A percentile compares a stretch with the other conserved stretches of the same genome.
phyloP scores from a whole-genome alignment of 306 rosid species.

The Clitoria ternatea region DNA sequence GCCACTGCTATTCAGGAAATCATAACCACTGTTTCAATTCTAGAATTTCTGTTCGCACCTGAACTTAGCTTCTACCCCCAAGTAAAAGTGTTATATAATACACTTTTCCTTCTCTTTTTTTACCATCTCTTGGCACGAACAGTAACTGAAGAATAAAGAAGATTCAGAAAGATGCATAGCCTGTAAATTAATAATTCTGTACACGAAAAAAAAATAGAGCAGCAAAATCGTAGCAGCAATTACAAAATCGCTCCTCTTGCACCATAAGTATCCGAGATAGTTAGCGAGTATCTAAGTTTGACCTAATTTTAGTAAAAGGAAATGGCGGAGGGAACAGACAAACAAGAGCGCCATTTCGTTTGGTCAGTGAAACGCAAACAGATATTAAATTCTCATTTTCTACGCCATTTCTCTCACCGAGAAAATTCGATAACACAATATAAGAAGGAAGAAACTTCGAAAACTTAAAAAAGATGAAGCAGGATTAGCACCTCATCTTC shows the following conservation, averaged over 20 bases:
- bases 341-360: conserved; percentile 19
- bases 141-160: not conserved
- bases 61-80: not conserved
- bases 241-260: not conserved
- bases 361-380: conserved; percentile 1
- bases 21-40: conserved; percentile 3
- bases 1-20: not conserved
- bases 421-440: not conserved
- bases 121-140: not conserved
- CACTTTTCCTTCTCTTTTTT: not conserved
- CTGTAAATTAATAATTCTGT: not conserved
- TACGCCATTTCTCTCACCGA: not conserved
- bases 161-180: not conserved
- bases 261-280: not conserved
- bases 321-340: not conserved
- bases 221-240: not conserved
- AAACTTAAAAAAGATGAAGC: not conserved
- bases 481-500: conserved; percentile 86
- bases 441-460: not conserved
- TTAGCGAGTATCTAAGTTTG: not conserved
- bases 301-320: conserved; percentile 24
- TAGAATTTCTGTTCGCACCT: not conserved
- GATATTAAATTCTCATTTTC: conserved; percentile 10
- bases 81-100: conserved; percentile 7
- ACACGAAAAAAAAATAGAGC: not conserved